Conservation (phyloP, 257 asterid genomes). For the Nicotiana otophora region DNA sequence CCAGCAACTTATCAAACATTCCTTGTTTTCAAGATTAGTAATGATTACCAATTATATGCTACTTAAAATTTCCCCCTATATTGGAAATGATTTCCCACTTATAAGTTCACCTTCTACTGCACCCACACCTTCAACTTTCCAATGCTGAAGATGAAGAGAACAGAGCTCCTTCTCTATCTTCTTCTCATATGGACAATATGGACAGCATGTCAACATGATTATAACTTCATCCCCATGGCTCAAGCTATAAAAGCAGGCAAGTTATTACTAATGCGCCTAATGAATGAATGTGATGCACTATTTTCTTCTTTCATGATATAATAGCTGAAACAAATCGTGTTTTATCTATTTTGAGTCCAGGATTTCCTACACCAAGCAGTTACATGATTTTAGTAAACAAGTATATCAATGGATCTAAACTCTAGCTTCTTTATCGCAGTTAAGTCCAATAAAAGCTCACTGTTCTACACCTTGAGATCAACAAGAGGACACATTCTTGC, state of each 20-base stretch:
- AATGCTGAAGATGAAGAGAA: constrained; percentile 32
- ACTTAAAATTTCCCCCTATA: constrained; percentile 6
- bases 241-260: constrained; percentile 40
- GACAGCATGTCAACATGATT: constrained; percentile 27
- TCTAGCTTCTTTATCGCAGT: constrained; percentile 30
- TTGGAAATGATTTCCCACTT: constrained; percentile 21
- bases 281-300: neutral
- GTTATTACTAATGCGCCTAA: neutral
- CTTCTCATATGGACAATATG: constrained; percentile 35
- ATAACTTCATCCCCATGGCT: constrained; percentile 17
- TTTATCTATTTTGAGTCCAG: neutral
- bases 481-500: constrained; percentile 21
- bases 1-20: constrained; percentile 18
- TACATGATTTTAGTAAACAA: neutral
- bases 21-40: constrained; percentile 27
- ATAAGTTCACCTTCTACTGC: constrained; percentile 16
- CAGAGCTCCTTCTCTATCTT: constrained; percentile 21
- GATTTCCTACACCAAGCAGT: neutral
- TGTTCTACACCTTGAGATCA: constrained; percentile 24
- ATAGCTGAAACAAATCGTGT: neutral
- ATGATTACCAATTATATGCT: constrained; percentile 31
- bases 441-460: constrained; percentile 27
- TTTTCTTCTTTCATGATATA: neutral
- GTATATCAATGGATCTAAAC: constrained; percentile 6
- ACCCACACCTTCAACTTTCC: constrained; percentile 15